Conservation (phyloP, 805 yeast genomes). For the Torulaspora franciscae region DNA sequence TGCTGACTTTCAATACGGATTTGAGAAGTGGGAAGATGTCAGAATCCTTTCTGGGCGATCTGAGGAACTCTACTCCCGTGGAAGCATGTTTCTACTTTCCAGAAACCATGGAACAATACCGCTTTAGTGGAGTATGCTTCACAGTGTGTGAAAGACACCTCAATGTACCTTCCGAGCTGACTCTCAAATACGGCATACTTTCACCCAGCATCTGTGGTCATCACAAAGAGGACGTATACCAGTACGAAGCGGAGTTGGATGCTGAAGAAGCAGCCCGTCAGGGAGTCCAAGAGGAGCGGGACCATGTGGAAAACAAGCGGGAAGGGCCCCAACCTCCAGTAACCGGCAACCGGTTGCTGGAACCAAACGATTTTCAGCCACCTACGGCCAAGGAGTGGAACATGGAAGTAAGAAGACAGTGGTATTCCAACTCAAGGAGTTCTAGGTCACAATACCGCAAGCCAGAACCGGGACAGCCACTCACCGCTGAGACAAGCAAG, state of each 20-base stretch:
- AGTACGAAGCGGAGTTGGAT: conserved; percentile 15
- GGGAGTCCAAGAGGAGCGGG: conserved; percentile 4
- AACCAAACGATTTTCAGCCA: conserved; percentile 29
- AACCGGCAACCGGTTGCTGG: conserved; percentile 1
- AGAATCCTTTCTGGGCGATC: conserved; percentile 38
- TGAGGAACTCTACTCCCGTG: conserved; percentile 45
- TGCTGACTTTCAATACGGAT: conserved; percentile 67
- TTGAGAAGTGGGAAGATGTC: conserved; percentile 58
- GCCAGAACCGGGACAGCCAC: conserved; percentile 63
- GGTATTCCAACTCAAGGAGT: conserved; percentile 55
- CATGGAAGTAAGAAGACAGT: conserved; percentile 56
- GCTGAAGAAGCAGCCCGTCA: conserved; percentile 8
- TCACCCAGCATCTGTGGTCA: conserved; percentile 30
- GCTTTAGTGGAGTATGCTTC: conserved; percentile 65
- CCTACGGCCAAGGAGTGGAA: conserved; percentile 64
- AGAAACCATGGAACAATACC: conserved; percentile 57
- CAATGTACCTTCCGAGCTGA: conserved; percentile 13
- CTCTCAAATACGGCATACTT: conserved; percentile 29
- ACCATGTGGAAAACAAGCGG: not conserved
- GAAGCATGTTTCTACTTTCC: conserved; percentile 77
- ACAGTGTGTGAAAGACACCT: conserved; percentile 33
- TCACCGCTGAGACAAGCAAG: conserved; percentile 52
- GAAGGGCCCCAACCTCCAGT: not conserved
- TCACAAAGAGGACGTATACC: conserved; percentile 17
- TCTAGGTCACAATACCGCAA: conserved; percentile 64